A percentile compares a stretch with the other conserved stretches of the same genome.
phyloP scores from a whole-genome alignment of 140 eudicot genomes.

The Anethum foeniculum region DNA sequence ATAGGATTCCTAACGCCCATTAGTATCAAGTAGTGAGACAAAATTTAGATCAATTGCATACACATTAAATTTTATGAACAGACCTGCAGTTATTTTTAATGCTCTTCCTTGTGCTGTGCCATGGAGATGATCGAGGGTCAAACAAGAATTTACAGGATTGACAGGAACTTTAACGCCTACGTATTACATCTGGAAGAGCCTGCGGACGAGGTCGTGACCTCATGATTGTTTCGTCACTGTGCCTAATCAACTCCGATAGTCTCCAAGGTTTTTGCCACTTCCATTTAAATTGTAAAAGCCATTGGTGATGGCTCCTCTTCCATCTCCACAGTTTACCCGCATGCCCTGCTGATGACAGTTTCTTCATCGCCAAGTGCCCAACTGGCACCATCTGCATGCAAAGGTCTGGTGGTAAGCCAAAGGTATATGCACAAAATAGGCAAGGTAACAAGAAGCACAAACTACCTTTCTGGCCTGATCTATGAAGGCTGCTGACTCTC shows the following conservation, averaged over 20 bases:
- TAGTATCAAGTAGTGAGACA: conserved; percentile 16
- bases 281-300: conserved; percentile 96
- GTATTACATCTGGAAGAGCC: conserved; percentile 50
- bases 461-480: conserved; percentile 81
- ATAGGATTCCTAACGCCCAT: conserved; percentile 5
- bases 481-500: conserved; percentile 80
- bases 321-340: conserved; percentile 87
- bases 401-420: conserved; percentile 2
- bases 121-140: conserved; percentile 28
- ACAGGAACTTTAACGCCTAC: conserved; percentile 35
- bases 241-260: conserved; percentile 66
- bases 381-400: conserved; percentile 77
- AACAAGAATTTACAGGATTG: conserved; percentile 41
- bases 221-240: conserved; percentile 51
- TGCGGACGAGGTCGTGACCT: conserved; percentile 51
- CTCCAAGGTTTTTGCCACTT: conserved; percentile 99
- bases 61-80: not conserved
- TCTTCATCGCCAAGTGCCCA: conserved; percentile 68
- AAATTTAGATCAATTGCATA: not conserved
- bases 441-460: conserved; percentile 5
- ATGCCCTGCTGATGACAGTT: conserved; percentile 61
- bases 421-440: not conserved
- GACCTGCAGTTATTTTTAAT: conserved; percentile 45
- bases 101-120: conserved; percentile 26
- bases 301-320: conserved; percentile 94